Evolutionary conservation across 306 rosid genomes (phyloP).

Genomic region (Cajanus cajan): DNA sequence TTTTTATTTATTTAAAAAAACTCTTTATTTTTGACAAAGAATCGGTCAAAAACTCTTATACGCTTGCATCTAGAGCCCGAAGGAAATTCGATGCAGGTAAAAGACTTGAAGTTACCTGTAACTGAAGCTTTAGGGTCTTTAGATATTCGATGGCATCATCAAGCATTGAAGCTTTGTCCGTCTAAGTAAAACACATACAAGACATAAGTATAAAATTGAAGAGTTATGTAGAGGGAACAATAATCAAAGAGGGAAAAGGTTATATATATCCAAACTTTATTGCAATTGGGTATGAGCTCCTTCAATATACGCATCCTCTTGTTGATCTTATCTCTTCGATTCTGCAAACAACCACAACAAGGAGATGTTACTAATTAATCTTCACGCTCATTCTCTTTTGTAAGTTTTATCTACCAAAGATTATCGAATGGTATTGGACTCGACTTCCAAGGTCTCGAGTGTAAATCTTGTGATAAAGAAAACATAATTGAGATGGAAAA

Average conservation of each 20-base stretch:
- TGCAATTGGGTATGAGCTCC: conserved; percentile 53
- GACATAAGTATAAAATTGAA: neutral
- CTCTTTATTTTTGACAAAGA: too few relatives aligned
- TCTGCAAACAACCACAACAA: conserved; percentile 36
- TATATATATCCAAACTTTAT: conserved; percentile 32
- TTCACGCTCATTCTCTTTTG: neutral
- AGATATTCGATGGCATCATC: conserved; percentile 62
- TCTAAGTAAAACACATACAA: conserved; percentile 23
- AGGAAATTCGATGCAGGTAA: neutral
- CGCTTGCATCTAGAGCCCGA: neutral
- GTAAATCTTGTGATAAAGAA: too few relatives aligned
- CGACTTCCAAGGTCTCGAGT: too few relatives aligned
- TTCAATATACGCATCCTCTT: conserved; percentile 46
- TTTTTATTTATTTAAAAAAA: too few relatives aligned
- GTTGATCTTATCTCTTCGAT: conserved; percentile 48
- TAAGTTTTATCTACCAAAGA: too few relatives aligned
- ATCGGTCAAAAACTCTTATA: too few relatives aligned
- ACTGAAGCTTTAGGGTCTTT: conserved; percentile 52
- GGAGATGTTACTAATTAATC: neutral
- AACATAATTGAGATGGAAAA: too few relatives aligned
- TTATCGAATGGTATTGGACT: too few relatives aligned
- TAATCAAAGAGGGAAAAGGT: too few relatives aligned
- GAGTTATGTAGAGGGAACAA: too few relatives aligned
- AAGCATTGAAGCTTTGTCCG: conserved; percentile 56
- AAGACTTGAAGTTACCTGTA: conserved; percentile 40